A percentile compares a stretch with the other conserved stretches of the same genome.
Conservation (phyloP, 805 yeast species). For the Candida fluviatilis region DNA sequence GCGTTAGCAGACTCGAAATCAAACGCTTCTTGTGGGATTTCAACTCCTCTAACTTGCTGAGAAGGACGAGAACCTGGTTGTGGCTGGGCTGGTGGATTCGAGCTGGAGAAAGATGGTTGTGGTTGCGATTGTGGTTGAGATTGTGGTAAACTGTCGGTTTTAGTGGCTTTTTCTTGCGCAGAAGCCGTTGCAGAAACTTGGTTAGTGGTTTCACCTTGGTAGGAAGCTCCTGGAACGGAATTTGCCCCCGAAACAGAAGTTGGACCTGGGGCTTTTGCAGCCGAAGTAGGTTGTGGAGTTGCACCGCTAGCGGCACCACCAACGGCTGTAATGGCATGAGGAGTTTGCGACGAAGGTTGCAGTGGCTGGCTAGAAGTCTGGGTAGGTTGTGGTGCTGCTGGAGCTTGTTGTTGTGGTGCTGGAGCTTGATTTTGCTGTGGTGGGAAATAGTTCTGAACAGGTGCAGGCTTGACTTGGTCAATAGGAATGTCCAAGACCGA, state of each 20-base stretch:
- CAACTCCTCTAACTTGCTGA: conserved; percentile 16
- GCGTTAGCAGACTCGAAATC: conserved; percentile 77
- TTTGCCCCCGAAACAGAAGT: conserved; percentile 1
- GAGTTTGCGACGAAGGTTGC: too few relatives aligned
- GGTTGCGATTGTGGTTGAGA: conserved; percentile 11
- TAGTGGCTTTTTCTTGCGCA: conserved; percentile 6
- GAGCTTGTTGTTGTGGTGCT: conserved; percentile 9
- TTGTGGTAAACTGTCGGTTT: conserved; percentile 9
- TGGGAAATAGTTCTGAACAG: conserved; percentile 20
- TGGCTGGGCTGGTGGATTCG: conserved; percentile 10
- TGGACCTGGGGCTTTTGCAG: conserved; percentile 4
- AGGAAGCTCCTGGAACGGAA: not conserved
- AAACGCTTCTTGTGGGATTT: conserved; percentile 55
- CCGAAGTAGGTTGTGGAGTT: conserved; percentile 2
- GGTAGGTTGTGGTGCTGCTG: conserved; percentile 7
- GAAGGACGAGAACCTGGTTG: conserved; percentile 11
- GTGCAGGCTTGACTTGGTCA: conserved; percentile 57
- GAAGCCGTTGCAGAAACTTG: conserved; percentile 8
- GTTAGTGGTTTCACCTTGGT: conserved; percentile 7
- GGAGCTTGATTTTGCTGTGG: conserved; percentile 5
- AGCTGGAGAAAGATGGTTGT: conserved; percentile 8
- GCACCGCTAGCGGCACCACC: conserved; percentile 5
- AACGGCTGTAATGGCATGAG: conserved; percentile 1
- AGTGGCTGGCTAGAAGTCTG: conserved; percentile 6
- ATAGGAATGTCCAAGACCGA: conserved; percentile 72